Evolutionary conservation across 371 early-diverging fungal species (phyloP), one percentile per base, ranked within the genome.

Genomic region (Mortierella sp.): DNA sequence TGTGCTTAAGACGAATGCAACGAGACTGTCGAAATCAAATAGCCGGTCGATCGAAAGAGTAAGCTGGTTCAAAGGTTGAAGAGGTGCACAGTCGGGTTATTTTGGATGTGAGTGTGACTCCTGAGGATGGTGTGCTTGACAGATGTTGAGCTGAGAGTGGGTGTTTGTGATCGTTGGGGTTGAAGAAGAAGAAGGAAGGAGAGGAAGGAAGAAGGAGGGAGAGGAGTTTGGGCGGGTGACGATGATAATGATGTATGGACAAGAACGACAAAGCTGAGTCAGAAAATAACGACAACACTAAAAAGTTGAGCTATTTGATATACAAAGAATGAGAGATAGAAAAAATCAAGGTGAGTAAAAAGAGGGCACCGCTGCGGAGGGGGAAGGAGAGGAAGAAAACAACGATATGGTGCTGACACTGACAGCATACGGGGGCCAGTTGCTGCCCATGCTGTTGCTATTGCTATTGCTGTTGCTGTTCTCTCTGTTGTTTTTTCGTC

Each of bases 221-320:
- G 48, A 46, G 48, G 48, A 46, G n/a, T 58, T 32, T 60, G 27
- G 32, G 27, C 11, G 60, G 60, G 27, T 27, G 32, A 60, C 6
- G 60, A 14, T 32, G 60, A 32, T 60, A 32, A 60, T 32, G 60
- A 60, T 60, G 16, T 18, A 27, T 60, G 16, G 16, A 4, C 60
- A 60, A 60, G 29, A 35, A n/a, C 60, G 60, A 60, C 32, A 29
- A 56, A 32, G 32, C 60, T 60, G 60, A 60, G 60, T 60, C 60
- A 60, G 60, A 60, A 60, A 60, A 60, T n/a, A 32, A 60, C 29
- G 29, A 56, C n/a, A 56, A 56, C 24, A 56, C 60, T 60, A 60
- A 60, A 60, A 29, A 32, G 51, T 51, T 51, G 60, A 60, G 60
- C 60, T 16, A 16, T 32, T 12, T 41, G 6, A 41, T 6, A 21